Evolutionary conservation across 371 early-diverging fungal genomes (phyloP), one percentile per base, ranked within the genome.

Genomic region (Rhizopus delemar): DNA sequence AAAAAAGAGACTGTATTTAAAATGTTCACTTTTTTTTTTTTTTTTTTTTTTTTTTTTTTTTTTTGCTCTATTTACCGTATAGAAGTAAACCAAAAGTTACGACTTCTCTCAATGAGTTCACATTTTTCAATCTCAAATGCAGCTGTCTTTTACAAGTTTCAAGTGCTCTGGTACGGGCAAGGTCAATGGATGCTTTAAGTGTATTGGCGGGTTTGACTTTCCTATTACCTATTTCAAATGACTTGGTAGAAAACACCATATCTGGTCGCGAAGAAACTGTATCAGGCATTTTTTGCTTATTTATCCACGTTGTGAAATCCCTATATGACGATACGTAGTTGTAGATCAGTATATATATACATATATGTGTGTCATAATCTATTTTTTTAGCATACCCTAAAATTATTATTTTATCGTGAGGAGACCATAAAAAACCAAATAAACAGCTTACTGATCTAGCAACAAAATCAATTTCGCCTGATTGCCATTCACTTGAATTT

Each of bases 361-460:
- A 49, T n/a, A n/a, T n/a, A n/a, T n/a, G n/a, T n/a, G n/a, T n/a
- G n/a, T n/a, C n/a, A 58, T 51, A 54, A 54, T 49, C 41, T 60
- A 54, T 41, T 60, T 45, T 45, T 60, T 60, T 48, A 60, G 48
- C 61, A 16, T 60, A 60, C 54, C 61, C 54, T 54, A 48, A 54
- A 54, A 54, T 43, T 33, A 41, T 60, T 54, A 60, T 43, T 36
- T 60, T 34, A 50, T 60, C 39, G 33, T 60, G 53, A 33, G 61
- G 50, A 29, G 61, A 61, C 62, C 62, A 61, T 41, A 61, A 50
- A 61, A 56, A 55, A 55, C 62, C 35, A 61, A 61, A 28, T 55
- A 61, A 55, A 11, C 34, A 36, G 34, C 49, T 50, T 60, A 54
- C 54, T 16, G 61, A 60, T 39, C 41, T 60, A 39, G 34, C 55